Evolutionary conservation across 2,329 filamentous ascomycete species (phyloP).

Genomic region (Monilinia fructigena): DNA sequence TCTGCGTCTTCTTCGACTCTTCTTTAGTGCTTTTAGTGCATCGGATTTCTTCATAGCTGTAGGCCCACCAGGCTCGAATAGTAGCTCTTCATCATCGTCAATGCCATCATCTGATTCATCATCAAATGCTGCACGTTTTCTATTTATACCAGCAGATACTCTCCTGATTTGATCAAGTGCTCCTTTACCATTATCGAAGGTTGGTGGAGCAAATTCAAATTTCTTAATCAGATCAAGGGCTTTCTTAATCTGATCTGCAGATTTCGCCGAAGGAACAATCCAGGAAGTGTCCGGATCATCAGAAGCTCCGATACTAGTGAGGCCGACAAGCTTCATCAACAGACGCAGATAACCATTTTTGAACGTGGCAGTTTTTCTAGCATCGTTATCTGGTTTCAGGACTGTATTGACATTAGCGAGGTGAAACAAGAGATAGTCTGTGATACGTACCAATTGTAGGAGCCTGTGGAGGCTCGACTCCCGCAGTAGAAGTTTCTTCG

Average conservation of each 20-base stretch:
- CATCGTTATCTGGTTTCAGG: constrained; percentile 57
- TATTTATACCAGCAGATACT: constrained; percentile 51
- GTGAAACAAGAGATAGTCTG: neutral
- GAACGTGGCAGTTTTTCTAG: constrained; percentile 72
- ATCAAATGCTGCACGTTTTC: constrained; percentile 63
- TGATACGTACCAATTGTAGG: constrained; percentile 55
- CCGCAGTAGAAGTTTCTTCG: constrained; percentile 38
- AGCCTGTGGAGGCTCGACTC: constrained; percentile 42
- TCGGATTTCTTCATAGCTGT: constrained; percentile 55
- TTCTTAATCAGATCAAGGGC: constrained; percentile 71
- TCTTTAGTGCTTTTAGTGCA: constrained; percentile 56
- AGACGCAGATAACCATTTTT: constrained; percentile 86
- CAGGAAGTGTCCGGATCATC: constrained; percentile 76
- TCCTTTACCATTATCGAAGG: constrained; percentile 66
- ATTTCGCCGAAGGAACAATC: constrained; percentile 68
- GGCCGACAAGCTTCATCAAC: constrained; percentile 73
- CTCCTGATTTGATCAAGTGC: constrained; percentile 79
- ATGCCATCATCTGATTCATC: constrained; percentile 66
- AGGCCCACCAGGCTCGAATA: constrained; percentile 70
- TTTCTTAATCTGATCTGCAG: constrained; percentile 65
- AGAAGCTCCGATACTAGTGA: constrained; percentile 55
- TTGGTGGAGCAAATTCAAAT: constrained; percentile 74
- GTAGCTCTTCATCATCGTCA: constrained; percentile 52
- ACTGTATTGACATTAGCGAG: constrained; percentile 33
- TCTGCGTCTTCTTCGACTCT: constrained; percentile 51